Evolutionary conservation across 1,139 yeast species (phyloP).

Genomic region (Nakaseomyces nivariensis): DNA sequence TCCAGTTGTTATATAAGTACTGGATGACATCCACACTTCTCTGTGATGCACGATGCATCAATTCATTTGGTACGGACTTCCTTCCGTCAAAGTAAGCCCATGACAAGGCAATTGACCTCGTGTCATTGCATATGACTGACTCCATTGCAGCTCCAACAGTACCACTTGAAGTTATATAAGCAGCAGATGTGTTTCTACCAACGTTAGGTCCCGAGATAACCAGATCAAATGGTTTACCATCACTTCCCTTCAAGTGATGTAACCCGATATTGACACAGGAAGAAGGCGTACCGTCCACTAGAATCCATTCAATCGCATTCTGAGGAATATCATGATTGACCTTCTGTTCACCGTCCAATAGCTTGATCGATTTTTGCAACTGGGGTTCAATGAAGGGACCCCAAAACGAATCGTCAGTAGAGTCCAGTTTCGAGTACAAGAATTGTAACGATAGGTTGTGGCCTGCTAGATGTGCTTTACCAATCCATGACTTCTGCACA

Average conservation of each 20-base stretch:
- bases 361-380: constrained; percentile 7
- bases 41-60: constrained; percentile 57
- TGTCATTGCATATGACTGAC: constrained; percentile 64
- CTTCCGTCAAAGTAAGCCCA: constrained; percentile 56
- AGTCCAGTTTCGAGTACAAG: constrained; percentile 42
- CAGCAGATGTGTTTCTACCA: constrained; percentile 86
- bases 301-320: constrained; percentile 68
- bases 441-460: constrained; percentile 59
- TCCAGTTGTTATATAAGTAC: constrained; percentile 52
- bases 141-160: constrained; percentile 98
- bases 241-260: constrained; percentile 50
- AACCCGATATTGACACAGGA: constrained; percentile 88
- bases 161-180: constrained; percentile 87
- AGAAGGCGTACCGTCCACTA: constrained; percentile 90
- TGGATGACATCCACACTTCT: constrained; percentile 54
- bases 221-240: constrained; percentile 58
- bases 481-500: constrained; percentile 86
- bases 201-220: constrained; percentile 93
- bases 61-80: constrained; percentile 42
- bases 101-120: constrained; percentile 68
- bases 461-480: constrained; percentile 94
- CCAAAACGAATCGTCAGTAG: constrained; percentile 42
- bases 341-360: not conserved
- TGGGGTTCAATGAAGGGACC: constrained; percentile 61
- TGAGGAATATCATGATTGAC: constrained; percentile 23